Percentiles rank a stretch among this genome's conserved stretches.
phyloP scores from a whole-genome alignment of 2,329 filamentous ascomycete genomes.

The Aspergillus alliaceus region DNA sequence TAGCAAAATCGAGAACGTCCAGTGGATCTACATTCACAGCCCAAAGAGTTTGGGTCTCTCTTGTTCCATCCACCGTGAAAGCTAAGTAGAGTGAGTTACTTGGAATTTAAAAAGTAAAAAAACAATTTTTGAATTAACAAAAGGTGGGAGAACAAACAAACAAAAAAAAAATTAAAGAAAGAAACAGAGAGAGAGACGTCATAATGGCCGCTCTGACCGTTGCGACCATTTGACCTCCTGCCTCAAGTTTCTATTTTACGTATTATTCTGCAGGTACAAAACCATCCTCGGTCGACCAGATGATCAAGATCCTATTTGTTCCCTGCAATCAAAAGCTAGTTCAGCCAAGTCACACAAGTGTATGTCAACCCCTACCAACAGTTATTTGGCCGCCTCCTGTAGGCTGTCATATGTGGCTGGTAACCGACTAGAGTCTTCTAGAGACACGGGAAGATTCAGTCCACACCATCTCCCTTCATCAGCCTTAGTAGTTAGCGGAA shows the following conservation, averaged over 20 bases:
- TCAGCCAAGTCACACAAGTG: conserved; percentile 10
- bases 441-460: background rate
- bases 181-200: background rate
- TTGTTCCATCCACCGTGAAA: background rate
- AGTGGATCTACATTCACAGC: background rate
- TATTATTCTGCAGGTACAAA: conserved; percentile 12
- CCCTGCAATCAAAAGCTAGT: conserved; percentile 6
- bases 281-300: conserved; percentile 4
- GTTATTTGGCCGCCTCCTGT: background rate
- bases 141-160: background rate
- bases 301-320: background rate
- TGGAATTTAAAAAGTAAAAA: background rate
- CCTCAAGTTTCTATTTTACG: background rate
- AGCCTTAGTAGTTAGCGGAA: background rate
- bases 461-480: background rate
- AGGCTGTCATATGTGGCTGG: conserved; percentile 12
- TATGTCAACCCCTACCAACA: background rate
- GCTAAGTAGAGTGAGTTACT: background rate
- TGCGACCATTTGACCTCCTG: background rate
- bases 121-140: no score
- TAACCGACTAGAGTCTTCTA: background rate
- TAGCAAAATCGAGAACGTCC: background rate
- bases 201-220: no score
- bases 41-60: background rate
- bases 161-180: background rate